These are phyloP conservation scores for Plenodomus tracheiphilus DNA, from an alignment of 2,329 filamentous ascomycete species.

Conservation along the genomic window DNA sequence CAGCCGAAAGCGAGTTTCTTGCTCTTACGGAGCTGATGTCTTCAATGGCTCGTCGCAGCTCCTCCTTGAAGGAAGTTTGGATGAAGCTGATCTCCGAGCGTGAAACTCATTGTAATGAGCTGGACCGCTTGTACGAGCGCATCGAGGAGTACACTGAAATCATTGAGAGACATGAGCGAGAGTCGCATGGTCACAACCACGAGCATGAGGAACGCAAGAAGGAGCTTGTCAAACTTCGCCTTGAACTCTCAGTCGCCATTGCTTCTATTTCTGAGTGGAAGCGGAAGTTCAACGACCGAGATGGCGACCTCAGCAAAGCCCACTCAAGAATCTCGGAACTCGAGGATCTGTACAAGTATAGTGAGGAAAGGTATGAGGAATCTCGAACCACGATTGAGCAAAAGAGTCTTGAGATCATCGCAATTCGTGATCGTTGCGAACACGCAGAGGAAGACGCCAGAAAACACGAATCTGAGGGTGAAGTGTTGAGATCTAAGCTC, in stretches of 20 bases:
- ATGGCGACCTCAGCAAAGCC: conserved; percentile 5
- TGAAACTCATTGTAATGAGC: conserved; percentile 4
- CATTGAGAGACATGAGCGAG: conserved; percentile 9
- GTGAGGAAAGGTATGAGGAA: conserved; percentile 5
- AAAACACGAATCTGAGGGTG: conserved; percentile 10
- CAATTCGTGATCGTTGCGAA: conserved; percentile 2
- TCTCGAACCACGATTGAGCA: conserved; percentile 7
- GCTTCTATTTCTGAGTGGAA: conserved; percentile 2
- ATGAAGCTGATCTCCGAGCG: conserved; percentile 11
- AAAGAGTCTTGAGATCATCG: conserved; percentile 4
- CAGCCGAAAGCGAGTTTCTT: conserved; percentile 12
- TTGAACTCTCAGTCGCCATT: conserved; percentile 8
- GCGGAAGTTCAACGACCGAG: conserved; percentile 6
- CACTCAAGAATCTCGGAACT: conserved; percentile 5
- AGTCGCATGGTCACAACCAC: conserved; percentile 7
- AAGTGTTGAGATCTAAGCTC: conserved; percentile 2
- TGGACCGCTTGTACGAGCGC: conserved; percentile 3
- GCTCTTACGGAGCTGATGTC: conserved; percentile 16
- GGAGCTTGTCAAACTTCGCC: conserved; percentile 5
- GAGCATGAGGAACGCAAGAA: conserved; percentile 11
- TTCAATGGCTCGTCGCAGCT: conserved; percentile 4
- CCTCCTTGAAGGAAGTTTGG: conserved; percentile 14
- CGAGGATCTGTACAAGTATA: conserved; percentile 3
- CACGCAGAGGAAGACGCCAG: conserved; percentile 8
- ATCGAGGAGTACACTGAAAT: conserved; percentile 11